Evolutionary conservation across 106 monocot species (phyloP), one percentile per base, ranked within the genome.

Genomic region (Dioscorea alata): DNA sequence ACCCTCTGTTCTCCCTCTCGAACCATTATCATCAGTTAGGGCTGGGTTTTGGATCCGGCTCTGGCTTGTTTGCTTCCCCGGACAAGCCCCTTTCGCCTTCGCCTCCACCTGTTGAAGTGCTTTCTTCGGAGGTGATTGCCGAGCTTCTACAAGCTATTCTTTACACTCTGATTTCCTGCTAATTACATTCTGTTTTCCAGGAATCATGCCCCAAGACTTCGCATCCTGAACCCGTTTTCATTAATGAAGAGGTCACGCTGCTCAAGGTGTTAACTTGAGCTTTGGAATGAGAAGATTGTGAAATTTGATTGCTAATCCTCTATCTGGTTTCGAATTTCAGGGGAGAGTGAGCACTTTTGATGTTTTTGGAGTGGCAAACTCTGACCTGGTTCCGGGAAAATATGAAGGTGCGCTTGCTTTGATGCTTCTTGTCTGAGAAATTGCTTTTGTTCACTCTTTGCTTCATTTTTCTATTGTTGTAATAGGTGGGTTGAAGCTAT

Each of bases 291-390:
- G 49, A 22, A 49, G 13, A 48, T 13, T 10, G 19, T 48, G 42
- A 9, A 20, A n/a, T 34, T 48, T n/a, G 31, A 23, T 60, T 62
- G 31, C 6, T 56, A 23, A 54, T 66, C 57, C 49, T 42, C 6
- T 10, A 8, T 6, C 42, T 42, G 42, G 42, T n/a, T 23, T 8
- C 62, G 21, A 21, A 4, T 74, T 54, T 49, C 58, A 92, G 99
- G 99, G 99, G 9, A 90, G 93, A 84, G 90, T 79, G 23, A 99
- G 68, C 66, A 88, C 93, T 9, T 81, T 67, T 58, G 99, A 99
- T 81, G 93, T 99, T 16, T 99, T 93, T 74, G 89, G 90, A 4
- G 75, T 90, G 35, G 76, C 77, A 13, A 84, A 99, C 64, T 93
- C 99, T 1, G 99, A 99, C 73, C 74, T 99, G 69, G 76, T 93